Evolutionary conservation across 108 stramenopile species (phyloP).

Genomic region (Aureococcus anophagefferens): DNA sequence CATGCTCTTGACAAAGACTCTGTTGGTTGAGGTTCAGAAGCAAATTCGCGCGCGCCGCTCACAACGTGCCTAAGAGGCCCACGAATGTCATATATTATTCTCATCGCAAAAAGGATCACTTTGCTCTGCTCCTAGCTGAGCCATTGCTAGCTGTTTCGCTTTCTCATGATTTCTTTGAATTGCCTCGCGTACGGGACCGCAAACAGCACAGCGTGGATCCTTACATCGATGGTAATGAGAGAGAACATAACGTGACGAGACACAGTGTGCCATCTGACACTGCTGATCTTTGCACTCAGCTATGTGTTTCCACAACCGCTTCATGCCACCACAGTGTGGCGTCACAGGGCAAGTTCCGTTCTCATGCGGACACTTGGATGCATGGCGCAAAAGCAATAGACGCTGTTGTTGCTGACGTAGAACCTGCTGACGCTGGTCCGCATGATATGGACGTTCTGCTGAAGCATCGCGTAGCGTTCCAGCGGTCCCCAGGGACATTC

Average conservation of each 20-base stretch:
- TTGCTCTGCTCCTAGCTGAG: too few species aligned
- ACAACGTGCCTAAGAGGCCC: too few species aligned
- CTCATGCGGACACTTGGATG: conserved; percentile 86
- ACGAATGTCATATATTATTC: too few species aligned
- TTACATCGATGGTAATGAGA: conserved; percentile 96
- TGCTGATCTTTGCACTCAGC: conserved; percentile 91
- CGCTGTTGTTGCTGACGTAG: conserved; percentile 95
- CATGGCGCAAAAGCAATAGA: conserved; percentile 83
- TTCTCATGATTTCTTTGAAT: conserved; percentile 37
- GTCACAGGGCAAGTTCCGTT: conserved; percentile 74
- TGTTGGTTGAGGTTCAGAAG: too few species aligned
- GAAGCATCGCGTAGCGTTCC: too few species aligned
- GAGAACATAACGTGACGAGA: conserved; percentile 87
- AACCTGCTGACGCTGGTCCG: conserved; percentile 60
- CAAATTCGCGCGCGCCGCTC: too few species aligned
- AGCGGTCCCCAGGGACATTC: too few species aligned
- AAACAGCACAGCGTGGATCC: conserved; percentile 77
- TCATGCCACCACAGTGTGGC: conserved; percentile 94
- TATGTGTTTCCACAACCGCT: conserved; percentile 95
- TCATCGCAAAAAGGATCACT: too few species aligned
- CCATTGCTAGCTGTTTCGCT: background rate
- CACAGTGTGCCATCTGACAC: conserved; percentile 86
- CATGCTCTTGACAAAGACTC: too few species aligned
- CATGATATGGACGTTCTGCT: background rate
- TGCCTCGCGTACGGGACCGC: conserved; percentile 91